Percentiles rank a stretch among this genome's conserved stretches.
Conservation (phyloP, 345 rosid genomes). For the Corchorus olitorius region DNA sequence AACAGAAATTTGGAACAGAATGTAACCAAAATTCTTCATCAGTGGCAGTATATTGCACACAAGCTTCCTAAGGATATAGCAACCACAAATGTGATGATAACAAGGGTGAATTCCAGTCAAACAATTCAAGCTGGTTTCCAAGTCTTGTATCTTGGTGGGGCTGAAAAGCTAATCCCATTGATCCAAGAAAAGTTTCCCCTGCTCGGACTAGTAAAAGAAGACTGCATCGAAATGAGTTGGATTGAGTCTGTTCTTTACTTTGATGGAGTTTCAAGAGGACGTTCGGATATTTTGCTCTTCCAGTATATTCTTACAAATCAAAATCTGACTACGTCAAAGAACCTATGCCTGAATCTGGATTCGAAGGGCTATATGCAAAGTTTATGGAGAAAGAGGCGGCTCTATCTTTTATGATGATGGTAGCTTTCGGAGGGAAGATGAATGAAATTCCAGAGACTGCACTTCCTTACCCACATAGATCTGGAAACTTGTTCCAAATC, state of each 20-base stretch:
- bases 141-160: background rate
- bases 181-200: background rate
- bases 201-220: background rate
- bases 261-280: background rate
- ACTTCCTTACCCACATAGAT: slow-evolving; percentile 5
- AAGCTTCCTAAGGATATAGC: background rate
- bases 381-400: too few species aligned
- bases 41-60: background rate
- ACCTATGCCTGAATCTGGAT: background rate
- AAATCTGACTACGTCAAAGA: slow-evolving; percentile 11
- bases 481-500: background rate
- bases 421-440: slow-evolving; percentile 8
- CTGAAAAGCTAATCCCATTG: background rate
- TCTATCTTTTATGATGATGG: background rate
- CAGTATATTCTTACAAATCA: background rate
- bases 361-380: too few species aligned
- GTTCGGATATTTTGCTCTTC: background rate
- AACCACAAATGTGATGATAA: background rate
- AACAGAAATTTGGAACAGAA: background rate
- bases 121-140: background rate
- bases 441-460: background rate
- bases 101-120: background rate
- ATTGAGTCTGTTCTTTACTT: background rate
- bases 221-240: slow-evolving; percentile 4
- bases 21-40: background rate